phyloP scores from a whole-genome alignment of 352 stramenopile species.

The Globisporangium irregulare region DNA sequence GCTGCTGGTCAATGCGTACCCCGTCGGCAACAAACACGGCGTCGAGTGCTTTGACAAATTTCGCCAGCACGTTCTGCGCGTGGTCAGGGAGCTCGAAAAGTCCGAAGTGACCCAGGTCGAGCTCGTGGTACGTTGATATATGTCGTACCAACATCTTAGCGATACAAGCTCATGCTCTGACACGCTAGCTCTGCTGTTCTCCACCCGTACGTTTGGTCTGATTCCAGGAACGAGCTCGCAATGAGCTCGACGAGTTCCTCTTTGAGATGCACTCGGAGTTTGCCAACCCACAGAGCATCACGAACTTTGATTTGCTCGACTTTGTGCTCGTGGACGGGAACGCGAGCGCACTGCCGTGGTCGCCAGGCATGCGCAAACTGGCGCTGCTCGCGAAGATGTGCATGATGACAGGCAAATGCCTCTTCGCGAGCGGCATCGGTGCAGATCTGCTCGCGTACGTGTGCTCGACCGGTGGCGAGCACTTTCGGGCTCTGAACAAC shows the following conservation, averaged over 20 bases:
- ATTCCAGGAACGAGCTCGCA: conserved; percentile 54
- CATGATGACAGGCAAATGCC: conserved; percentile 87
- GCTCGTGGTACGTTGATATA: conserved; percentile 39
- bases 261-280: conserved; percentile 79
- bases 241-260: conserved; percentile 67
- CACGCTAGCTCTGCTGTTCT: background rate
- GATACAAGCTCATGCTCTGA: background rate
- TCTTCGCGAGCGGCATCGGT: conserved; percentile 61
- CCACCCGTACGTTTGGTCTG: background rate
- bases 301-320: conserved; percentile 77
- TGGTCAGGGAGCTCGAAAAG: conserved; percentile 58
- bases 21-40: conserved; percentile 36
- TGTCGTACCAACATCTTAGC: background rate
- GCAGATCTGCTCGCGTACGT: conserved; percentile 61
- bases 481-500: conserved; percentile 62
- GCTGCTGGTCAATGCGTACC: conserved; percentile 69
- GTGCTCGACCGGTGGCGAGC: conserved; percentile 67
- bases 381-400: conserved; percentile 76
- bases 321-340: conserved; percentile 81
- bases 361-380: conserved; percentile 58
- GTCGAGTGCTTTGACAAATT: conserved; percentile 50
- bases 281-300: conserved; percentile 56
- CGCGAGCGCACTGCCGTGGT: conserved; percentile 56
- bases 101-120: conserved; percentile 60
- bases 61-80: conserved; percentile 38